Base-by-base conservation (phyloP, 164 flowering plant species). In the Macadamia integrifolia region DNA sequence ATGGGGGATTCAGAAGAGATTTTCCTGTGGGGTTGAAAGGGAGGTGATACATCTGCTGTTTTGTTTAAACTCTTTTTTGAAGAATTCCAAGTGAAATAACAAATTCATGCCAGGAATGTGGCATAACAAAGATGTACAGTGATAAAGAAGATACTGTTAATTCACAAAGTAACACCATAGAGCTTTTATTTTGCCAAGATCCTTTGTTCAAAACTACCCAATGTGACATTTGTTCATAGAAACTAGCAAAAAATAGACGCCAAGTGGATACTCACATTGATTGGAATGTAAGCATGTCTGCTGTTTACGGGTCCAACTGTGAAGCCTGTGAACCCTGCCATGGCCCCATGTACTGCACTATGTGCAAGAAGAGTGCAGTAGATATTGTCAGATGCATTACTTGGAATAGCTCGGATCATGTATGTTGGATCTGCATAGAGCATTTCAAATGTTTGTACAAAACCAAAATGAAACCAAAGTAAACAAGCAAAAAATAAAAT, bases 291-390 rank as follows among this genome's bases (percentile, higher is more conserved):
- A 67, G 68, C 64, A 68, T 71, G 72, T 32, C 74, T 67, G 17
- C 71, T 58, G 52, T 75, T 71, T 1, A 71, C 74, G 50, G 75
- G 72, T 35, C 91, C 91, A 66, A 69, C 71, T 0, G 78, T 82
- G 83, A 80, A 87, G 74, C 91, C 87, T 17, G 87, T 81, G 60
- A 82, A 85, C 30, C 87, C 89, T 9, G 89, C 91, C 89, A 87
- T 87, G 14, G 86, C 89, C 18, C 89, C 91, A 69, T 85, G 91
- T 69, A 87, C 80, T 17, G 85, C 85, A 77, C 90, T 85, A 1
- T 88, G 93, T 66, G 90, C 93, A 66, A 88, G 90, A 23, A 88
- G 84, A 0, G 90, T 85, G 84, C 84, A 85, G 74, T 85, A 86
- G 43, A 86, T 82, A 69, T 86, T 86, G 71, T 86, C 90, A 8